Evolutionary conservation across 768 basidiomycete species (phyloP), one percentile per base, ranked within the genome.

Genomic region (Fibroporia radiculosa): DNA sequence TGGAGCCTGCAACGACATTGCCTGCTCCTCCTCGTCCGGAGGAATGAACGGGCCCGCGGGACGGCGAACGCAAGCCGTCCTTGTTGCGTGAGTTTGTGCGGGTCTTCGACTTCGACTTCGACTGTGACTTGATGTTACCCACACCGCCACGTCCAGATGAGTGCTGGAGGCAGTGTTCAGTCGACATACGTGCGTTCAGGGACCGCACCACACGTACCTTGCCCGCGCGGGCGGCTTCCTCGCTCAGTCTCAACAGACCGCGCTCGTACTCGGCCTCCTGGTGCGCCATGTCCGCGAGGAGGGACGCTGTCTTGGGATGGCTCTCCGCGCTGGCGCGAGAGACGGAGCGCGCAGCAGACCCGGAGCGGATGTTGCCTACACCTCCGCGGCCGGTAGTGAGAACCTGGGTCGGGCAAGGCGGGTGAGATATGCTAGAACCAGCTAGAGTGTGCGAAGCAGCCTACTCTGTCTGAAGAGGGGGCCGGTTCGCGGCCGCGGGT

Each of bases 361-460:
- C 81, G 1, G 87, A 84, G 45, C 85, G 80, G 40, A 93, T 80
- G 70, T 93, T 93, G 7, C 90, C 91, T 6, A 75, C 75, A 13
- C 91, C 91, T 22, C 91, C 90, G 40, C 89, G 78, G 10, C 91
- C 91, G 33, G 74, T 73, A 16, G 77, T 80, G 50, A 65, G 68
- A 14, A 71, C 47, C 66, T 77, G 50, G 52, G n/a, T 53, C 51
- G 27, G 19, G 36, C 24, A 16, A 40, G 40, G 24, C 32, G 37
- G 48, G 27, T 46, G 28, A 13, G 22, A 27, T 18, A 38, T 14
- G 32, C n/a, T n/a, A n/a, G n/a, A n/a, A n/a, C n/a, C n/a, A 44
- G 6, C n/a, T 22, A 39, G n/a, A 36, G 33, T 27, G 27, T 6
- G 14, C 8, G 19, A 31, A 13, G 33, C 16, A 33, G 12, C 53